phyloP scores from a whole-genome alignment of 1,284 basidiomycete species.

The Bothia castanella region DNA sequence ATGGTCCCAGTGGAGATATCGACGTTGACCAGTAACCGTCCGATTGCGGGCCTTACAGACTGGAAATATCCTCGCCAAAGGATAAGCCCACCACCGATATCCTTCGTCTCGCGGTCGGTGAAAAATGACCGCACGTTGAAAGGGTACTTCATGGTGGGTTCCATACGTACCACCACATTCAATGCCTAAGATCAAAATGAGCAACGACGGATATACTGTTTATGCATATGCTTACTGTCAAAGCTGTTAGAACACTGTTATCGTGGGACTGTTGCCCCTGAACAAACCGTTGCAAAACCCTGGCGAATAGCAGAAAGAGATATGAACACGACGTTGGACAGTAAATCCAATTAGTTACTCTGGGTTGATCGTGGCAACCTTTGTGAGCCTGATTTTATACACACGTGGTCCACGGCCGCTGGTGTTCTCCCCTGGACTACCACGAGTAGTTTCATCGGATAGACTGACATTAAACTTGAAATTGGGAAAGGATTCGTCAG shows the following conservation, averaged over 20 bases:
- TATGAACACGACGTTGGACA: constrained; percentile 3
- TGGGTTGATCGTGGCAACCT: constrained; percentile 71
- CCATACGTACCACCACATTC: constrained; percentile 74
- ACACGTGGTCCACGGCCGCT: constrained; percentile 48
- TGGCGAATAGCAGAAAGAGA: constrained; percentile 25
- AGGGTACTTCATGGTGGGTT: constrained; percentile 63
- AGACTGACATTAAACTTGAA: constrained; percentile 60
- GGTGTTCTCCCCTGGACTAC: constrained; percentile 33
- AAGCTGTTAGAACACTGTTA: constrained; percentile 65
- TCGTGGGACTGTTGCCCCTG: constrained; percentile 65
- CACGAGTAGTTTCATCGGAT: constrained; percentile 35
- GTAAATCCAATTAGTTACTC: constrained; percentile 43
- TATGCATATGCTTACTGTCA: constrained; percentile 48
- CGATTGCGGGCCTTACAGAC: constrained; percentile 65
- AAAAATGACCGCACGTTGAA: constrained; percentile 78
- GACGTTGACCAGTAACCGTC: constrained; percentile 68
- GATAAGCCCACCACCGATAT: constrained; percentile 63
- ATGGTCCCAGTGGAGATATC: constrained; percentile 75
- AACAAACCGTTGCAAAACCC: constrained; percentile 63
- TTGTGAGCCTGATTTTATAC: constrained; percentile 60
- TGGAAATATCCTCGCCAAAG: constrained; percentile 77
- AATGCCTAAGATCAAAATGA: constrained; percentile 46
- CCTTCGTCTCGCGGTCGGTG: constrained; percentile 56
- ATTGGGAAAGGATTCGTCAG: constrained; percentile 2
- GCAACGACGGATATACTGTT: background rate